Base-by-base conservation (phyloP, 345 rosid species). In the Punica granatum region DNA sequence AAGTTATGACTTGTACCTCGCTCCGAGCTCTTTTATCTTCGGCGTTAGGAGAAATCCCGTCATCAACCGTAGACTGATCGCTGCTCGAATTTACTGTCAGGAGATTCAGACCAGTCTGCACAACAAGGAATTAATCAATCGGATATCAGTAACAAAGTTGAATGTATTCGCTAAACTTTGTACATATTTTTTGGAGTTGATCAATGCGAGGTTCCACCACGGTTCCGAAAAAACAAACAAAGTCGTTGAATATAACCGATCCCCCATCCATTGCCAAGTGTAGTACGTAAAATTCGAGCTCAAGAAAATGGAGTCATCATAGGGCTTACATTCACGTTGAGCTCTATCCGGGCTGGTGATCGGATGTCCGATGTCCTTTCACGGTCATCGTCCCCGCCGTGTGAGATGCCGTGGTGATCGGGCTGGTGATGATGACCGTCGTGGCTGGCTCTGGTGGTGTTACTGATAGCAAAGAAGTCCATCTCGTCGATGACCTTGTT, bases 81-180 rank as follows among this genome's bases (percentile, higher is more conserved):
- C 90, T 85, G 37, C 85, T 84, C 0, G 88, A 70, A 18, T 84
- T 84, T 0, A 84, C 75, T 18, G 84, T 85, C 36, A 85, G 79
- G 66, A 88, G 84, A 78, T 88, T 82, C 78, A 85, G 65, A 39
- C 87, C 90, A 34, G 93, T 88, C 93, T 88, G 72, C 51, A 39
- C 4, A 64, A 53, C 16, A 23, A 2, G 21, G 37, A 32, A 60
- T 30, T 23, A 12, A 26, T 63, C 65, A 34, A 62, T 39, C 37
- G 7, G 8, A 31, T 28, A 23, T 51, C 9, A n/a, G 10, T n/a
- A 51, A 30, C 8, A n/a, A n/a, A n/a, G n/a, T n/a, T n/a, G n/a
- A n/a, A n/a, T n/a, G n/a, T n/a, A n/a, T n/a, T n/a, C n/a, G n/a
- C n/a, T n/a, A n/a, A n/a, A n/a, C n/a, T n/a, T n/a, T n/a, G n/a